These are phyloP conservation scores for Komagataella pastoris DNA, from an alignment of 805 yeast species.

Conservation along the genomic window DNA sequence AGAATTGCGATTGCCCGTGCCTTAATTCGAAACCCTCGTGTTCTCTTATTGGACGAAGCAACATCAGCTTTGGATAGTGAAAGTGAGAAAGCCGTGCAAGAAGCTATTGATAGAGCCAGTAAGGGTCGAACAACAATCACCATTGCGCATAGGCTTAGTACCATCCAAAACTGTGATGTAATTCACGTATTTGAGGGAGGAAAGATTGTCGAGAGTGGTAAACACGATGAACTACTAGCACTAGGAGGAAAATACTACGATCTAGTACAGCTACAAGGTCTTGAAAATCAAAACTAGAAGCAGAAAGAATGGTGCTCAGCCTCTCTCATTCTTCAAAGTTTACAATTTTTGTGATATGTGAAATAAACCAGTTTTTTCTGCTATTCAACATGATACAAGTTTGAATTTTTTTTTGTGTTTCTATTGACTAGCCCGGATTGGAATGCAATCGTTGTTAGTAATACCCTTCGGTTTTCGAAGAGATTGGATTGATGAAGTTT, in stretches of 20 bases:
- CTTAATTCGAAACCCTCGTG: constrained; percentile 48
- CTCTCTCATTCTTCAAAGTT: background rate
- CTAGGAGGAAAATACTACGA: constrained; percentile 13
- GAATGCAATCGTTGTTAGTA: no score
- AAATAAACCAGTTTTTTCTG: no score
- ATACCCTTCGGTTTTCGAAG: no score
- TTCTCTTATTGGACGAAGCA: constrained; percentile 57
- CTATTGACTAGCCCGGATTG: no score
- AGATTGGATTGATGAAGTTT: no score
- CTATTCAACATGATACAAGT: no score
- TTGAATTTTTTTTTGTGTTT: no score
- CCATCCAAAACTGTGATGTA: constrained; percentile 41
- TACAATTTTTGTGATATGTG: background rate
- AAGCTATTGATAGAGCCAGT: constrained; percentile 22
- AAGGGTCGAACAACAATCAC: constrained; percentile 30
- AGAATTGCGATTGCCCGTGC: constrained; percentile 69
- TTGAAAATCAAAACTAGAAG: background rate
- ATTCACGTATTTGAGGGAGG: constrained; percentile 38
- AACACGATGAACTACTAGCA: constrained; percentile 20
- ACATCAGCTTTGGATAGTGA: constrained; percentile 46
- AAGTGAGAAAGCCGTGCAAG: constrained; percentile 25
- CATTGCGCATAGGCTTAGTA: constrained; percentile 45
- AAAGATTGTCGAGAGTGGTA: constrained; percentile 34
- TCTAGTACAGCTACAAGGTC: constrained; percentile 19
- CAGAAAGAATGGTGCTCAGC: background rate